Conservation (phyloP, 345 rosid genomes). For the Populus simonii region DNA sequence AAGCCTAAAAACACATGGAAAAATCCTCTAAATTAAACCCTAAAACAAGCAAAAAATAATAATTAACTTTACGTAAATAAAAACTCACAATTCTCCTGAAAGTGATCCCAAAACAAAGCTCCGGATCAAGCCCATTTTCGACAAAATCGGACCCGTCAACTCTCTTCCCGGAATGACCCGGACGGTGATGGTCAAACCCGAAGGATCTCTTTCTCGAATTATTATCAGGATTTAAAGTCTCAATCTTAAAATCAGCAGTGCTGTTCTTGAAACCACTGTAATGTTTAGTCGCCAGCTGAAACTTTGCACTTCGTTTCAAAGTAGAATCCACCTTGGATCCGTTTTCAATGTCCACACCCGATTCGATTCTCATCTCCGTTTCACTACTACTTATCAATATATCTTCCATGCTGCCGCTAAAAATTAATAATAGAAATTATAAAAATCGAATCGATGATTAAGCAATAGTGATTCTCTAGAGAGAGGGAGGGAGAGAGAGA, state of each 20-base stretch:
- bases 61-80: background rate
- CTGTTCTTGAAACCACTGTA: constrained; percentile 38
- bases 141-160: constrained; percentile 45
- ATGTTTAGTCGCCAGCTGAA: constrained; percentile 62
- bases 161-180: constrained; percentile 28
- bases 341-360: background rate
- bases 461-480: background rate
- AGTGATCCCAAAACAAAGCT: constrained; percentile 53
- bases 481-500: background rate
- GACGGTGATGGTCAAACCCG: constrained; percentile 8
- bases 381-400: background rate
- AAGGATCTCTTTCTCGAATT: constrained; percentile 20
- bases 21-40: background rate
- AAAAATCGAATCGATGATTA: background rate
- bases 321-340: constrained; percentile 15
- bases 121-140: constrained; percentile 65
- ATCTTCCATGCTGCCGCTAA: background rate
- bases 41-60: background rate
- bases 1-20: background rate
- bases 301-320: constrained; percentile 47
- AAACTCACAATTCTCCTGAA: constrained; percentile 75
- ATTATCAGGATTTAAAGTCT: constrained; percentile 59
- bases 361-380: background rate
- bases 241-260: constrained; percentile 58
- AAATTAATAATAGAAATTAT: background rate